Evolutionary conservation across 2,329 filamentous ascomycete genomes (phyloP).

Genomic region (Massarina eburnea): DNA sequence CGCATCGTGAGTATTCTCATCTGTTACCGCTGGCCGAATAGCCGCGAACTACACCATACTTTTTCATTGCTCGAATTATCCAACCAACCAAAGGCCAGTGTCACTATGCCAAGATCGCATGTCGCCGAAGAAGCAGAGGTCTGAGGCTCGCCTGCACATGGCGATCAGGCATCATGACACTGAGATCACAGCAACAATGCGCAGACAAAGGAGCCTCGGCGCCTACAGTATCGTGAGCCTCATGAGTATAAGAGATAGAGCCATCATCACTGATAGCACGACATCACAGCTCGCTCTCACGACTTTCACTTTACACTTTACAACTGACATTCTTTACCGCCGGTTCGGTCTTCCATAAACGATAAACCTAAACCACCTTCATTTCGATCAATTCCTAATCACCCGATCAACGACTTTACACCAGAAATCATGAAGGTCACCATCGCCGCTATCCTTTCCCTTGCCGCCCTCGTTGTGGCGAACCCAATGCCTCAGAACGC

Average conservation of each 20-base stretch:
- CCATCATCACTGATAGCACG: neutral
- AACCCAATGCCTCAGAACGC: conserved; percentile 23
- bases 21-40: too few species aligned
- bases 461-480: conserved; percentile 23
- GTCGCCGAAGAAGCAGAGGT: neutral
- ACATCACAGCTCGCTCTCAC: neutral
- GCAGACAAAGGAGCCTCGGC: neutral
- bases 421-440: conserved; percentile 25
- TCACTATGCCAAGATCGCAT: neutral
- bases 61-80: neutral
- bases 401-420: neutral
- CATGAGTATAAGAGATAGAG: neutral
- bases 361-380: conserved; percentile 1
- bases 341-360: conserved; percentile 15
- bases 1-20: conserved; percentile 12
- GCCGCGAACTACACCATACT: neutral
- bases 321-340: conserved; percentile 7
- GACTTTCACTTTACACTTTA: neutral
- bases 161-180: neutral
- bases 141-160: neutral
- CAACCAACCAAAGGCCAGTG: conserved; percentile 1
- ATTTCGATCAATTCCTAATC: neutral
- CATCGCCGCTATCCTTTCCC: conserved; percentile 18
- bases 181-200: neutral
- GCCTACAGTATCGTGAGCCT: neutral